Evolutionary conservation across 257 asterid genomes (phyloP).

Genomic region (Solanum rostratum): DNA sequence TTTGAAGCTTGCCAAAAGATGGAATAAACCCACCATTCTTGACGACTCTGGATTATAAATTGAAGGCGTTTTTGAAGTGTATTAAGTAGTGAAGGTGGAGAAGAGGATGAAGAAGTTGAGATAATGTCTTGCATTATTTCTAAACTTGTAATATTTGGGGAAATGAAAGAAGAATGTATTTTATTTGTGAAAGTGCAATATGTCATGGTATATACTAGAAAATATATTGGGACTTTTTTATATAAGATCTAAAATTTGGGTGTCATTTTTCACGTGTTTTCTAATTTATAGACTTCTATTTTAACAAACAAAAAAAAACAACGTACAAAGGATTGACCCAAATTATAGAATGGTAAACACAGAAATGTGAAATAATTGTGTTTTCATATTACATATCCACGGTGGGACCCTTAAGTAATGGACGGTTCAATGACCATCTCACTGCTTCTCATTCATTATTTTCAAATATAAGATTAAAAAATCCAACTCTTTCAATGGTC

Average conservation of each 20-base stretch:
- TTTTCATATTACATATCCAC: not conserved
- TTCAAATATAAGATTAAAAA: not conserved
- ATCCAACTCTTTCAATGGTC: not conserved
- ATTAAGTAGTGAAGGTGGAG: conserved; percentile 1
- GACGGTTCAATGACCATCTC: not conserved
- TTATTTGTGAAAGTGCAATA: not conserved
- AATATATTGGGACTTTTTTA: not conserved
- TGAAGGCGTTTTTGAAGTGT: conserved; percentile 17
- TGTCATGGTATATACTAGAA: not conserved
- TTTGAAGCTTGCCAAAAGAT: conserved; percentile 27
- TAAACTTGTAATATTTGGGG: not conserved
- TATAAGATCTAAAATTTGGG: not conserved
- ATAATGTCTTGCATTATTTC: conserved; percentile 13
- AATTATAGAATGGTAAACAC: not conserved
- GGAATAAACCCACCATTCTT: conserved; percentile 27
- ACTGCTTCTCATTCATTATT: not conserved
- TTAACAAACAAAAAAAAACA: not conserved
- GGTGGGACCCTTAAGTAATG: not conserved
- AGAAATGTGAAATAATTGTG: not conserved
- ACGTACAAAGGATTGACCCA: not conserved
- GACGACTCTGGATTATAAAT: conserved; percentile 11
- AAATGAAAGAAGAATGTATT: not conserved
- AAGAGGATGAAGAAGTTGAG: not conserved
- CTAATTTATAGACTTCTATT: not conserved
- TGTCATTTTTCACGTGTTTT: not conserved